Base-by-base conservation (phyloP, 1,139 yeast species). In the Yamadazyma epiphylla region DNA sequence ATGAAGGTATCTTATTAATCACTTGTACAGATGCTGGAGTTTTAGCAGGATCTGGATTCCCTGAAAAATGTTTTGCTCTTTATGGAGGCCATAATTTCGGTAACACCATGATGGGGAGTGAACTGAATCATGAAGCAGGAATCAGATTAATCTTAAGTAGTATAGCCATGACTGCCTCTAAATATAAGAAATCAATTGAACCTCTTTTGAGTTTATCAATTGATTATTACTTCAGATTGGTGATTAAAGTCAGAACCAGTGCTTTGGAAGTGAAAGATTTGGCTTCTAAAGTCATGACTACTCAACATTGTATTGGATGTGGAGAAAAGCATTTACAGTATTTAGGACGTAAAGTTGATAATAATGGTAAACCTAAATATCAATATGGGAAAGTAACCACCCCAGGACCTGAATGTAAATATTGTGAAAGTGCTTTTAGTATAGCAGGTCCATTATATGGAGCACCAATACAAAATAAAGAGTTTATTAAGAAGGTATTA, bases 391-490 rank as follows among this genome's bases (percentile, higher is more conserved):
- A 53, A 26, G 41, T 51, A 32, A 42, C 58, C 47, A 58, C 26
- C 45, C 57, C 39, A 2, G 77, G 80, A 0, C 67, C 75, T 4
- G 54, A 64, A 28, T 94, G 98, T 59, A 51, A 65, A 25, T 80
- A 68, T 55, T 91, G 98, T 60, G 82, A 76, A 2, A 70, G 70
- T 34, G 67, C 74, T 4, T 75, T 75, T 51, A 94, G 84, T 50
- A 55, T 91, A 25, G 91, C 94, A 3, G 99, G 99, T 2, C 99
- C 99, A 34, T 86, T 91, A 96, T 91, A 95, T 83, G 86, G 77
- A 8, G 96, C 94, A 0, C 64, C 70, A 2, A 59, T 91, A 31
- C 97, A 89, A 49, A 72, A 81, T 49, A 54, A 56, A 21, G 74
- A 70, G 13, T 91, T 88, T 46, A 66, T 91, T 27, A 69, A 76